Conservation (phyloP, 495 filamentous ascomycete genomes). For the Neurospora sp. region DNA sequence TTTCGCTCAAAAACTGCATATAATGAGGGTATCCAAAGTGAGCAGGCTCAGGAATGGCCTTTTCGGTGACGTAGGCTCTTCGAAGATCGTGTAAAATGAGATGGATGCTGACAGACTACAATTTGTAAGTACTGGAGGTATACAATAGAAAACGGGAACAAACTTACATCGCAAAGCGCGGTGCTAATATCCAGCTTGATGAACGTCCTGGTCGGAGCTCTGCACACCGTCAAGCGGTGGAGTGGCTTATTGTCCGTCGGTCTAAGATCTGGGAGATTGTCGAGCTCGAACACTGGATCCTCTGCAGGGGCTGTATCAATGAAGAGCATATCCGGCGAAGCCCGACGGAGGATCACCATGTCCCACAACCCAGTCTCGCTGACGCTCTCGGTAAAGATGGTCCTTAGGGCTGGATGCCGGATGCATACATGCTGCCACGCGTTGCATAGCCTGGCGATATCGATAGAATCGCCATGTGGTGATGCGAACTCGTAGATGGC, state of each 20-base stretch:
- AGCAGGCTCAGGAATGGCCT: conserved; percentile 15
- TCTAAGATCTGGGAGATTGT: conserved; percentile 27
- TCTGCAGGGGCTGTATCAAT: conserved; percentile 32
- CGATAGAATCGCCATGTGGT: conserved; percentile 25
- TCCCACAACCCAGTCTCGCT: conserved; percentile 31
- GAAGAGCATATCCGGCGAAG: conserved; percentile 38
- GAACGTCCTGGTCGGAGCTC: conserved; percentile 30
- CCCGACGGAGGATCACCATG: conserved; percentile 30
- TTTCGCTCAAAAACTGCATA: conserved; percentile 24
- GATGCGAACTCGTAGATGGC: conserved; percentile 50
- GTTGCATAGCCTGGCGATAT: conserved; percentile 32
- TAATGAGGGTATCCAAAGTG: conserved; percentile 31
- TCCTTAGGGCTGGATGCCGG: conserved; percentile 31
- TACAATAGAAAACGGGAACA: too few species aligned
- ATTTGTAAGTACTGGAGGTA: not conserved
- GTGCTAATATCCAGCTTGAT: conserved; percentile 38
- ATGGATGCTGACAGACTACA: conserved; percentile 28
- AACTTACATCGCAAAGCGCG: conserved; percentile 31
- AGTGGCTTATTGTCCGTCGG: conserved; percentile 29
- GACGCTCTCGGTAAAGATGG: conserved; percentile 35
- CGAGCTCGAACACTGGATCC: conserved; percentile 31
- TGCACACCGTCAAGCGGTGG: conserved; percentile 37
- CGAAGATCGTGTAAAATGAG: conserved; percentile 33
- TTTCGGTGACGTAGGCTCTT: conserved; percentile 28
- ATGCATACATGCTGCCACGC: conserved; percentile 34